Conservation (phyloP, 768 basidiomycete species). For the Phanerodontia chrysosporium region DNA sequence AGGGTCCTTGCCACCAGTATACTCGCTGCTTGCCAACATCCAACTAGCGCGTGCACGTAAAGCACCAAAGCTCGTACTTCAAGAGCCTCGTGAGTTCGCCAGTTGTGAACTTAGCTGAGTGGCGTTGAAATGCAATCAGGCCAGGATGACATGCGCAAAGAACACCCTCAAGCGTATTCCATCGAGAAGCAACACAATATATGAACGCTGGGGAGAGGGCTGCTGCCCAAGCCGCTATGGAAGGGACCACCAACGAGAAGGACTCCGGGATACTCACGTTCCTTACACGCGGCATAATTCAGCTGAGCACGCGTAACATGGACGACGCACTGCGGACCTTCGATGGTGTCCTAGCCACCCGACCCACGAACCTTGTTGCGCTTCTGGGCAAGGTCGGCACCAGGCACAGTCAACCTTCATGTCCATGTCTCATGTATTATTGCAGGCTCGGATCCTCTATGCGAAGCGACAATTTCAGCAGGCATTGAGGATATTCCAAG, state of each 20-base stretch:
- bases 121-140: conserved; percentile 33
- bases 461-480: conserved; percentile 71
- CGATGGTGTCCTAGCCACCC: conserved; percentile 69
- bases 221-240: conserved; percentile 57
- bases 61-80: conserved; percentile 77
- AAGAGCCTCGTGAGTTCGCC: conserved; percentile 62
- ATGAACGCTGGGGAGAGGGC: conserved; percentile 58
- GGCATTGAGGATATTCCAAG: conserved; percentile 83
- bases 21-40: conserved; percentile 81
- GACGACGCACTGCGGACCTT: conserved; percentile 82
- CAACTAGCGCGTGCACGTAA: conserved; percentile 73
- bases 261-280: conserved; percentile 26
- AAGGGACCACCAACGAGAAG: conserved; percentile 48
- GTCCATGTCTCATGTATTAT: background rate
- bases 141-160: conserved; percentile 56
- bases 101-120: background rate
- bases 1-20: conserved; percentile 64
- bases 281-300: conserved; percentile 73
- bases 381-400: conserved; percentile 73
- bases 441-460: conserved; percentile 81
- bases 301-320: conserved; percentile 74
- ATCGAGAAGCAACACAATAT: conserved; percentile 63
- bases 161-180: conserved; percentile 63
- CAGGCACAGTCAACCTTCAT: background rate
- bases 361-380: conserved; percentile 85